Percentiles rank a stretch among this genome's conserved stretches.
phyloP scores from a whole-genome alignment of 805 yeast genomes.

The Kodamaea restingae region DNA sequence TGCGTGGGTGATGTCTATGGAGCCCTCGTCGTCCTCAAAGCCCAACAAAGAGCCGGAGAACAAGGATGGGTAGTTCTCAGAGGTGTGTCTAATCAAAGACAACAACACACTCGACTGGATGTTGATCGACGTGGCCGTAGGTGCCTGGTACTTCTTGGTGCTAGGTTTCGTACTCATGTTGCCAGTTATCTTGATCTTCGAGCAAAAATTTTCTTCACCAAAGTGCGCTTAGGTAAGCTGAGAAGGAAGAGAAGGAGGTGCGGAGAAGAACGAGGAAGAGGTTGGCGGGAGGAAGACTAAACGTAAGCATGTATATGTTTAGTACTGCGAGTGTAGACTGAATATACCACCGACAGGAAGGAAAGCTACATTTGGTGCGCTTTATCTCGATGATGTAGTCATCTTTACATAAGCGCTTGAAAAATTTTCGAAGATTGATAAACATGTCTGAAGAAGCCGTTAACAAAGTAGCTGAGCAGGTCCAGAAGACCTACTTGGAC shows the following conservation, averaged over 20 bases:
- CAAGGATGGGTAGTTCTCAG: constrained; percentile 57
- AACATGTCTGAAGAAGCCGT: constrained; percentile 44
- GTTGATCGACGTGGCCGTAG: constrained; percentile 39
- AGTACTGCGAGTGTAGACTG: no score
- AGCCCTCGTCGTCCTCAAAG: constrained; percentile 54
- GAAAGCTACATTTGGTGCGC: no score
- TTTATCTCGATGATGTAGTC: not conserved
- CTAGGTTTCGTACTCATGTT: constrained; percentile 10
- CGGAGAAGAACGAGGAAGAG: not conserved
- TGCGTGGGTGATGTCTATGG: constrained; percentile 52
- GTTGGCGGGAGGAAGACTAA: no score
- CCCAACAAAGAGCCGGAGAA: constrained; percentile 74
- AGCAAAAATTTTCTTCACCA: constrained; percentile 8
- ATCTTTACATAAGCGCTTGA: constrained; percentile 3
- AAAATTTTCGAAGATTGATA: constrained; percentile 5
- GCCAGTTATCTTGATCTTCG: constrained; percentile 3
- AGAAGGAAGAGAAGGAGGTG: not conserved
- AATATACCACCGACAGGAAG: no score
- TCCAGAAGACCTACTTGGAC: constrained; percentile 77
- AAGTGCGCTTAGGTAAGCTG: not conserved
- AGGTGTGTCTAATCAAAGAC: constrained; percentile 63
- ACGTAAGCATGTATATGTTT: not conserved
- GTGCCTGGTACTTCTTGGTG: constrained; percentile 25
- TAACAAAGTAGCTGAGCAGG: constrained; percentile 65
- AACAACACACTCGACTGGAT: constrained; percentile 51